Conservation (phyloP, 805 yeast species). For the Nakazawaea peltata region DNA sequence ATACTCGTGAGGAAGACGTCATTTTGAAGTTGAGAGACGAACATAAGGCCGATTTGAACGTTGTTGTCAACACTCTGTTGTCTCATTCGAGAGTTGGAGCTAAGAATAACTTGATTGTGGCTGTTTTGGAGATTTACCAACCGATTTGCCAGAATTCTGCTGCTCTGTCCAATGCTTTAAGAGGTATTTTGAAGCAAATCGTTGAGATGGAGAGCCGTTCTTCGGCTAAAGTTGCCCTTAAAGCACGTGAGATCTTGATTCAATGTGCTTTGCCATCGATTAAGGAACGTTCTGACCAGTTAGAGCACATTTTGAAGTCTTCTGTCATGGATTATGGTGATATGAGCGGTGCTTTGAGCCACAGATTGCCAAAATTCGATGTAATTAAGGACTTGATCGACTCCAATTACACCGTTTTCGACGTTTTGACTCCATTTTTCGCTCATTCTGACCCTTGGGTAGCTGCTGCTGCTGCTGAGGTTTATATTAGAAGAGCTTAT, state of each 20-base stretch:
- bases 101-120: constrained; percentile 82
- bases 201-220: constrained; percentile 87
- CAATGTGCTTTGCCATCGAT: constrained; percentile 96
- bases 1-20: constrained; percentile 81
- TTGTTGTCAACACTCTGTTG: constrained; percentile 65
- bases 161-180: constrained; percentile 55
- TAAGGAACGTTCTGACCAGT: constrained; percentile 92
- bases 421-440: constrained; percentile 89
- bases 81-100: constrained; percentile 93
- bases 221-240: constrained; percentile 87
- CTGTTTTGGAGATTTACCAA: constrained; percentile 76
- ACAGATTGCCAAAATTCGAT: constrained; percentile 74
- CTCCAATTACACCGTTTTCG: constrained; percentile 93
- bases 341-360: constrained; percentile 49
- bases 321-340: constrained; percentile 87
- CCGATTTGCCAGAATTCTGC: constrained; percentile 69
- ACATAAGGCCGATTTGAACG: constrained; percentile 63
- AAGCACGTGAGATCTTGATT: constrained; percentile 92
- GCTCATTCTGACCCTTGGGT: constrained; percentile 79
- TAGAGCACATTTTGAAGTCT: constrained; percentile 89
- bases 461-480: constrained; percentile 94
- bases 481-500: constrained; percentile 92
- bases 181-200: constrained; percentile 64
- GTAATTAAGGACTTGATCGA: constrained; percentile 88
- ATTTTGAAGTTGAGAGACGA: constrained; percentile 83